Base-by-base conservation (phyloP, 2,329 filamentous ascomycete genomes). In the Microcyclospora tardicrescens region DNA sequence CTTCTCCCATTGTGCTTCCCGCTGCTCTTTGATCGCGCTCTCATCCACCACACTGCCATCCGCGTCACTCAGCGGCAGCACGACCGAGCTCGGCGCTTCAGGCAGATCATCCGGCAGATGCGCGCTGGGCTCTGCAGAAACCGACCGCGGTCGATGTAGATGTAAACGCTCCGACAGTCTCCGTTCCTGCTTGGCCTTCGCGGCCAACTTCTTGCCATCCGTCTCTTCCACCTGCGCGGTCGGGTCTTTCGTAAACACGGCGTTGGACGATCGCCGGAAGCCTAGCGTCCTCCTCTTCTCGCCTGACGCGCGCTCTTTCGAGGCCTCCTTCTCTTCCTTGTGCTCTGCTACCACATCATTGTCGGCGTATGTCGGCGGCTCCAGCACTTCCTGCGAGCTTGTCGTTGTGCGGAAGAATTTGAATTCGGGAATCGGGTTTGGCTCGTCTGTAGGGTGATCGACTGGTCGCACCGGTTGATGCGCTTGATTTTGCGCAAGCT, bases 371-470 rank as follows among this genome's bases (percentile, higher is more conserved):
- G 58, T 57, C 6, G 85, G 81, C 10, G 84, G 82, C 40, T 76
- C 68, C 57, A 94, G 84, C 48, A 81, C 66, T 59, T 95, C 85
- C 57, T 86, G 74, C 2, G 79, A 77, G 47, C 77, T 64, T 1
- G 87, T 94, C 56, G 93, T 89, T 47, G 84, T 81, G 44, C 86
- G 80, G 54, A 91, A 72, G 64, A 95, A 85, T 46, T 72, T 84
- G 65, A 95, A 85, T 50, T 83, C 77, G 41, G 81, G 78, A 1
- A 50, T 44, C 6, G 27, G 30, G 6, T n/a, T n/a, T 5, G 30
- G 12, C 30, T 32, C 30, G 4, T 32, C 14, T 32, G 43, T 31
- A 50, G 40, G 29, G 68, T 46, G 57, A 48, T 71, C 12, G 28
- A 40, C 16, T 28, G 31, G 41, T 15, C 46, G 48, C 11, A 37